A percentile compares a stretch with the other conserved stretches of the same genome.
Conservation (phyloP, 2,329 filamentous ascomycete species). For the Penicillium polonicum region DNA sequence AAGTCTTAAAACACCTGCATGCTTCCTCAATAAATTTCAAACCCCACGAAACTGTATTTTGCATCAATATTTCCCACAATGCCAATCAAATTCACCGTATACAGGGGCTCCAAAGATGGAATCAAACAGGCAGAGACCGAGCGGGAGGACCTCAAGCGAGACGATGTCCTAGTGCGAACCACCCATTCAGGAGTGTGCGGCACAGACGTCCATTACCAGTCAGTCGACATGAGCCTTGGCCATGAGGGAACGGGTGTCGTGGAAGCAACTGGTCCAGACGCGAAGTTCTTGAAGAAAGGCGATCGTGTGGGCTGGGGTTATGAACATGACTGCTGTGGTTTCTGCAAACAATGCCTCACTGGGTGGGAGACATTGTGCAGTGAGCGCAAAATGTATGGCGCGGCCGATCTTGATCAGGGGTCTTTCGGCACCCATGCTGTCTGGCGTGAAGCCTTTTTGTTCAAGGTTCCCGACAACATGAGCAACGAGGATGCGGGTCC, state of each 20-base stretch:
- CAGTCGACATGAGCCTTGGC: constrained; percentile 37
- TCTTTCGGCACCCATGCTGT: constrained; percentile 40
- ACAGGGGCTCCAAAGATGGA: constrained; percentile 61
- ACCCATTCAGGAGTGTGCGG: constrained; percentile 68
- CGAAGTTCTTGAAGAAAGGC: constrained; percentile 38
- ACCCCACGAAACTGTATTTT: background rate
- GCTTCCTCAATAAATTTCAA: background rate
- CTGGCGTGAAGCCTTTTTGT: constrained; percentile 43
- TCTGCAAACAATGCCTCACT: constrained; percentile 37
- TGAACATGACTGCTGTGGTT: constrained; percentile 38
- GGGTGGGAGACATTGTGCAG: constrained; percentile 36
- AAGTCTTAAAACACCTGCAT: background rate
- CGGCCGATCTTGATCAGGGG: constrained; percentile 38
- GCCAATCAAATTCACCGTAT: constrained; percentile 57
- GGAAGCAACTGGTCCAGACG: constrained; percentile 31
- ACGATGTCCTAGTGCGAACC: constrained; percentile 60
- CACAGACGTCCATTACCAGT: constrained; percentile 51
- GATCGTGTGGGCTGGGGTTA: constrained; percentile 48
- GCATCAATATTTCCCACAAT: constrained; percentile 12
- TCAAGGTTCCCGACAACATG: constrained; percentile 35
- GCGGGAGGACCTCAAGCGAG: constrained; percentile 33
- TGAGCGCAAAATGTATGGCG: constrained; percentile 38
- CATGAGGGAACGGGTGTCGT: constrained; percentile 43
- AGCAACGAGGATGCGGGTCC: constrained; percentile 33
- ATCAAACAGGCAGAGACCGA: constrained; percentile 53